A percentile compares a stretch with the other conserved stretches of the same genome.
Conservation (phyloP, 1,284 basidiomycete genomes). For the Ustilago loliicola region DNA sequence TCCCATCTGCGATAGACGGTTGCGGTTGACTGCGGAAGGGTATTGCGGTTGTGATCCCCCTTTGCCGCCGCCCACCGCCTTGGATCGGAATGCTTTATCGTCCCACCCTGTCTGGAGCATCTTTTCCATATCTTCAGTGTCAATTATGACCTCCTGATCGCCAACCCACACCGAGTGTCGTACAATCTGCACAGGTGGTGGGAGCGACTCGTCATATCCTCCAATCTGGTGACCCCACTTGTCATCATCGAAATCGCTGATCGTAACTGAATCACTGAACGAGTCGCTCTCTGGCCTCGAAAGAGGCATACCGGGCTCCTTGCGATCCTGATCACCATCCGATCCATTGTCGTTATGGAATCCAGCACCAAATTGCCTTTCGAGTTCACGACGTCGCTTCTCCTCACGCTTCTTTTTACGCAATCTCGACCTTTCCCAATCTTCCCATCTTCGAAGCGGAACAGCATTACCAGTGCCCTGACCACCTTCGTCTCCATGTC, state of each 20-base stretch:
- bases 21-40: slow-evolving; percentile 40
- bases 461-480: slow-evolving; percentile 77
- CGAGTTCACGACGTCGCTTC: slow-evolving; percentile 74
- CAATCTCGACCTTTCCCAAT: slow-evolving; percentile 97
- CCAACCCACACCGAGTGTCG: slow-evolving; percentile 61
- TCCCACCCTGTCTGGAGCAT: slow-evolving; percentile 65
- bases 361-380: slow-evolving; percentile 75
- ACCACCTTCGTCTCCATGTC: slow-evolving; percentile 79
- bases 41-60: slow-evolving; percentile 31
- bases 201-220: slow-evolving; percentile 62
- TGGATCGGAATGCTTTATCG: slow-evolving; percentile 45
- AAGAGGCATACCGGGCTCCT: slow-evolving; percentile 41
- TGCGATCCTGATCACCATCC: slow-evolving; percentile 52
- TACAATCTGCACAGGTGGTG: slow-evolving; percentile 62
- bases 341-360: slow-evolving; percentile 76
- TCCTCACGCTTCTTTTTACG: slow-evolving; percentile 92
- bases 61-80: slow-evolving; percentile 14
- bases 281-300: slow-evolving; percentile 48
- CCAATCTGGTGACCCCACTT: slow-evolving; percentile 81
- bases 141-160: slow-evolving; percentile 57
- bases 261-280: slow-evolving; percentile 41
- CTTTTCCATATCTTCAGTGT: slow-evolving; percentile 61
- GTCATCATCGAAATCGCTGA: slow-evolving; percentile 80
- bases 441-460: slow-evolving; percentile 95
- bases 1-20: slow-evolving; percentile 43